Evolutionary conservation across 352 stramenopile species (phyloP).

Genomic region (Phytophthora idaei): DNA sequence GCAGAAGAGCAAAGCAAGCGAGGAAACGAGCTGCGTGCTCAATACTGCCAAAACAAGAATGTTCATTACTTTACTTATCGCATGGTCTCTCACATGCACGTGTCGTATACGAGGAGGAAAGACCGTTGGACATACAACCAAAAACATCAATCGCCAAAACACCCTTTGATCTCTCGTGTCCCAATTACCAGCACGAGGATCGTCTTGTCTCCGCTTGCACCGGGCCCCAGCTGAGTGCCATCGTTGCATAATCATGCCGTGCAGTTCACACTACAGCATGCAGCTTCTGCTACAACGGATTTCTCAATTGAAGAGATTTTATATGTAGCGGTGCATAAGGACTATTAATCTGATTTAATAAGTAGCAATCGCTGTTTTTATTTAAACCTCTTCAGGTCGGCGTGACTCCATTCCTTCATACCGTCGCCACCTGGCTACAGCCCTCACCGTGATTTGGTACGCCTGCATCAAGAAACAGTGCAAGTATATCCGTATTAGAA

Average conservation of each 20-base stretch:
- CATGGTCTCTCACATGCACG: not conserved
- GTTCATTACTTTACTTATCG: not conserved
- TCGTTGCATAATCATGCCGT: not conserved
- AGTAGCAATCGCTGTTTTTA: too few relatives aligned
- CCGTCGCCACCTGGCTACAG: too few relatives aligned
- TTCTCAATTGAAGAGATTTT: too few relatives aligned
- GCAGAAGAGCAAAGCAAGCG: not conserved
- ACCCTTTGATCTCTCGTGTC: not conserved
- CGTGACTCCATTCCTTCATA: too few relatives aligned
- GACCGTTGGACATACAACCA: not conserved
- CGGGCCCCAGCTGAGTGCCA: not conserved
- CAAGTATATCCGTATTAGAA: too few relatives aligned
- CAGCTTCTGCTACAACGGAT: not conserved
- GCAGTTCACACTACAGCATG: not conserved
- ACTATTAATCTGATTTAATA: too few relatives aligned
- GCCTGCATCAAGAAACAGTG: too few relatives aligned
- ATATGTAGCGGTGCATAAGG: too few relatives aligned
- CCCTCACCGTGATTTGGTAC: too few relatives aligned
- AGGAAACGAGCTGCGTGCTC: not conserved
- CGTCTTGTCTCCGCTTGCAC: not conserved
- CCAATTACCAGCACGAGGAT: not conserved
- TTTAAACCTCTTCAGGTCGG: too few relatives aligned
- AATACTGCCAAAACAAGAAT: not conserved
- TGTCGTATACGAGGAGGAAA: slow-evolving; percentile 2
- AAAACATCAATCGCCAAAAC: not conserved